Conservation (phyloP, 2,329 filamentous ascomycete species). For the Xylariaceae sp. region DNA sequence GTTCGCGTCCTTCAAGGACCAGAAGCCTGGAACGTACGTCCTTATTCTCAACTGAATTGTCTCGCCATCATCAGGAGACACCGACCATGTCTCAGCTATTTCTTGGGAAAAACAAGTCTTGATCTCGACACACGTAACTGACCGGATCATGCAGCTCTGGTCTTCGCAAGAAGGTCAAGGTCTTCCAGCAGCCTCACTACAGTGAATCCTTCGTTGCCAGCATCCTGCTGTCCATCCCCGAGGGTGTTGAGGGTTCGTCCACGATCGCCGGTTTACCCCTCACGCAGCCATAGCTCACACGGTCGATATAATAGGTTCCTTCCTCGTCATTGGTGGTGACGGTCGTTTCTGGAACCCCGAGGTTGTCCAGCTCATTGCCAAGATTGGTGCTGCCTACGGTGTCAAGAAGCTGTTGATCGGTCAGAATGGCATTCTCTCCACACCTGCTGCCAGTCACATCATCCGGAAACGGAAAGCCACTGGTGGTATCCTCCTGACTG, state of each 20-base stretch:
- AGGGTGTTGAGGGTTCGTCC: slow-evolving; percentile 69
- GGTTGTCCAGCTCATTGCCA: slow-evolving; percentile 92
- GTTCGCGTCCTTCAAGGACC: slow-evolving; percentile 83
- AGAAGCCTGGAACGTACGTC: slow-evolving; percentile 98
- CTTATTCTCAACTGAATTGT: slow-evolving; percentile 28
- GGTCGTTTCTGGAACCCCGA: slow-evolving; percentile 97
- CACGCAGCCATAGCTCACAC: slow-evolving; percentile 6
- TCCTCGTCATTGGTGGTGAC: slow-evolving; percentile 95
- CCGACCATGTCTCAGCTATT: slow-evolving; percentile 1
- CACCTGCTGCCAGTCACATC: slow-evolving; percentile 90
- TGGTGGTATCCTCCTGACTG: slow-evolving; percentile 92
- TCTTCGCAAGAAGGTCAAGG: slow-evolving; percentile 97
- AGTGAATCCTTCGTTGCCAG: slow-evolving; percentile 92
- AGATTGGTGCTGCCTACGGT: slow-evolving; percentile 93
- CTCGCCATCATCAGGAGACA: slow-evolving; percentile 29
- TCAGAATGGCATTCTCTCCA: slow-evolving; percentile 93
- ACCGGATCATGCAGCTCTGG: slow-evolving; percentile 62
- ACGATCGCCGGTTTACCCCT: not conserved
- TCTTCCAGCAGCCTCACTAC: slow-evolving; percentile 94
- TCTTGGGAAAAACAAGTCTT: not conserved
- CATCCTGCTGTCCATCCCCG: slow-evolving; percentile 92
- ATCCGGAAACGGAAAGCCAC: slow-evolving; percentile 94
- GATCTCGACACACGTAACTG: slow-evolving; percentile 7
- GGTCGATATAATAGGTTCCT: slow-evolving; percentile 46
- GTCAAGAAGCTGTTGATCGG: slow-evolving; percentile 98